Conservation (phyloP, 1,139 yeast species). For the Lodderomyces metapsilosis region DNA sequence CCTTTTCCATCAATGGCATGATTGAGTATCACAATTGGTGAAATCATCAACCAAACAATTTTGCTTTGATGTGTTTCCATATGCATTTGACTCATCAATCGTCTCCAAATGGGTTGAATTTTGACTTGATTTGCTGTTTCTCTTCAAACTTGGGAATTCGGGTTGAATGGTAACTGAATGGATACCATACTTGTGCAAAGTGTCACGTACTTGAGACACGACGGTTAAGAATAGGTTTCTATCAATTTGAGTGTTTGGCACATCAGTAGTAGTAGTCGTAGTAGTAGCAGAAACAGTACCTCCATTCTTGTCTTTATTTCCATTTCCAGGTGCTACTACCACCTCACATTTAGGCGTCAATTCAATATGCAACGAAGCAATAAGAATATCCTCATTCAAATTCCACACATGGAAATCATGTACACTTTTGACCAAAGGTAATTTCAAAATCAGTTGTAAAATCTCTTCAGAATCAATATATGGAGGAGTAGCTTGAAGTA, state of each 20-base stretch:
- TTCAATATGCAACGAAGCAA: slow-evolving; percentile 88
- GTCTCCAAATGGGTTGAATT: slow-evolving; percentile 2
- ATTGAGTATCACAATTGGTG: slow-evolving; percentile 36
- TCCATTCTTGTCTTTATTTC: too few species aligned
- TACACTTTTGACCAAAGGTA: slow-evolving; percentile 76
- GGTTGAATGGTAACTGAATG: slow-evolving; percentile 97
- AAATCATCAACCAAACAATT: slow-evolving; percentile 36
- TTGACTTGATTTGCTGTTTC: background rate
- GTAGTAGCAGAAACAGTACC: slow-evolving; percentile 8
- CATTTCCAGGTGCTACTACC: too few species aligned
- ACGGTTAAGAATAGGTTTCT: slow-evolving; percentile 58
- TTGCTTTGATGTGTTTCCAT: slow-evolving; percentile 32
- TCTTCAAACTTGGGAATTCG: slow-evolving; percentile 44
- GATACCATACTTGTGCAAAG: slow-evolving; percentile 80
- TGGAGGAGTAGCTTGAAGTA: slow-evolving; percentile 90
- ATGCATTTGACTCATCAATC: slow-evolving; percentile 17
- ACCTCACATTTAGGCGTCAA: slow-evolving; percentile 40
- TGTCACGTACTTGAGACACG: slow-evolving; percentile 73
- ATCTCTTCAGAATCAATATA: slow-evolving; percentile 75
- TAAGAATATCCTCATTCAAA: slow-evolving; percentile 79
- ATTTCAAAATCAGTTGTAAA: slow-evolving; percentile 59
- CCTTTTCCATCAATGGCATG: slow-evolving; percentile 19
- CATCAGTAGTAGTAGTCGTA: background rate
- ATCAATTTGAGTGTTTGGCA: slow-evolving; percentile 20
- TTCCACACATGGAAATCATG: slow-evolving; percentile 98